These are phyloP conservation scores for Backusella psychrophila DNA, from an alignment of 192 early-diverging fungal genomes.

Conservation along the genomic window DNA sequence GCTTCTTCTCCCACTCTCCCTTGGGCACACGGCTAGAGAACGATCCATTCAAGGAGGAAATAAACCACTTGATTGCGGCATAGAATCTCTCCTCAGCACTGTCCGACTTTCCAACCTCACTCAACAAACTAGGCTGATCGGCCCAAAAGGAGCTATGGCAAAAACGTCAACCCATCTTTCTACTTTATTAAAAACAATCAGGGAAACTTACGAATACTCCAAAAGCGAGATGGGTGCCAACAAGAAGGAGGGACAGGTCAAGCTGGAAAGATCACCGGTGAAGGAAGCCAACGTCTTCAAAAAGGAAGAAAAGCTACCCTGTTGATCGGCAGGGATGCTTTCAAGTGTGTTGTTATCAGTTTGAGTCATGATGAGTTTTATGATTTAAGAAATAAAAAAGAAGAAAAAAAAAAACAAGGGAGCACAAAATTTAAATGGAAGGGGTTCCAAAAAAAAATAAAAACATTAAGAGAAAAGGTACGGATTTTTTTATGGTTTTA, in stretches of 20 bases:
- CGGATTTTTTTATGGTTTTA: background rate
- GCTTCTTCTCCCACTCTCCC: conserved; percentile 69
- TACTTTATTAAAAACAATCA: background rate
- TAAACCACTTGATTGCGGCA: conserved; percentile 75
- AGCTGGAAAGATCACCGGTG: conserved; percentile 76
- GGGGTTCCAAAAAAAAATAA: background rate
- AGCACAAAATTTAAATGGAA: background rate
- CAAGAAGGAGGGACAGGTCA: conserved; percentile 80
- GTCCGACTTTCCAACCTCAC: conserved; percentile 52
- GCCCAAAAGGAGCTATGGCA: conserved; percentile 43
- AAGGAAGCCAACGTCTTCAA: conserved; percentile 72
- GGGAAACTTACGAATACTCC: conserved; percentile 62
- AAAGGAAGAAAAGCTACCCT: conserved; percentile 64
- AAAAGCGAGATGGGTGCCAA: conserved; percentile 75
- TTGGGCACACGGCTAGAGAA: conserved; percentile 70
- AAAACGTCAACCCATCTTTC: background rate
- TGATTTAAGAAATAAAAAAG: background rate
- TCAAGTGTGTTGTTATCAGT: conserved; percentile 27
- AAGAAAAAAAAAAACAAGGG: background rate
- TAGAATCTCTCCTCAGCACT: conserved; percentile 65
- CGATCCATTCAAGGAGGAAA: conserved; percentile 77
- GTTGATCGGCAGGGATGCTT: conserved; percentile 58
- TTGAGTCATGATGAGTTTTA: conserved; percentile 3
- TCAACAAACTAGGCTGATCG: conserved; percentile 49
- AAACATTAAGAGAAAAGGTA: background rate